Percentiles rank a stretch among this genome's conserved stretches.
Conservation (phyloP, 257 asterid species). For the Rubia yunnanensis region DNA sequence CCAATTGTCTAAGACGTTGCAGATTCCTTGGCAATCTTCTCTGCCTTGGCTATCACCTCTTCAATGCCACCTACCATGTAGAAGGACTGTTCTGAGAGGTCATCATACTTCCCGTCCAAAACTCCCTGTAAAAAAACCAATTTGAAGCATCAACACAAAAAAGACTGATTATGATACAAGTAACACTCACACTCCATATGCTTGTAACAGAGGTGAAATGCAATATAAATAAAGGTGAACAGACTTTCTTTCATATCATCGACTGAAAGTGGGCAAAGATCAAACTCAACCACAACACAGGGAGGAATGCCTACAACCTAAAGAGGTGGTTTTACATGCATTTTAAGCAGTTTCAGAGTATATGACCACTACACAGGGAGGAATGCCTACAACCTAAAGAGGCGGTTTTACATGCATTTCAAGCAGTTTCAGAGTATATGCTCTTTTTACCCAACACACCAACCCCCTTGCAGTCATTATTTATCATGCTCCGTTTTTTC, state of each 20-base stretch:
- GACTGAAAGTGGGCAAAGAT: not conserved
- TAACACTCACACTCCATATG: not conserved
- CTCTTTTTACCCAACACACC: no score
- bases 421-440: not conserved
- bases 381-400: not conserved
- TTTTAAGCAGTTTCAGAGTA: not conserved
- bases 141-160: constrained; percentile 1
- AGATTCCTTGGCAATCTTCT: constrained; percentile 93
- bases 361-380: not conserved
- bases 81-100: constrained; percentile 84
- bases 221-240: not conserved
- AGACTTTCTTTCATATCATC: not conserved
- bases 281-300: not conserved
- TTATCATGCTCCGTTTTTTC: not conserved
- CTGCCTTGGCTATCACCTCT: constrained; percentile 92
- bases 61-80: constrained; percentile 99
- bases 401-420: not conserved
- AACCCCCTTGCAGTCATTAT: not conserved
- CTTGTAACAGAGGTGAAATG: no score
- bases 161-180: not conserved
- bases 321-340: not conserved
- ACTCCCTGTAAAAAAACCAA: constrained; percentile 51
- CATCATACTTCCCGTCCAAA: constrained; percentile 86
- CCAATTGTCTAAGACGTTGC: constrained; percentile 32
- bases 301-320: not conserved